These are phyloP conservation scores for Parastagonospora avenae DNA, from an alignment of 2,329 filamentous ascomycete genomes.

Conservation along the genomic window DNA sequence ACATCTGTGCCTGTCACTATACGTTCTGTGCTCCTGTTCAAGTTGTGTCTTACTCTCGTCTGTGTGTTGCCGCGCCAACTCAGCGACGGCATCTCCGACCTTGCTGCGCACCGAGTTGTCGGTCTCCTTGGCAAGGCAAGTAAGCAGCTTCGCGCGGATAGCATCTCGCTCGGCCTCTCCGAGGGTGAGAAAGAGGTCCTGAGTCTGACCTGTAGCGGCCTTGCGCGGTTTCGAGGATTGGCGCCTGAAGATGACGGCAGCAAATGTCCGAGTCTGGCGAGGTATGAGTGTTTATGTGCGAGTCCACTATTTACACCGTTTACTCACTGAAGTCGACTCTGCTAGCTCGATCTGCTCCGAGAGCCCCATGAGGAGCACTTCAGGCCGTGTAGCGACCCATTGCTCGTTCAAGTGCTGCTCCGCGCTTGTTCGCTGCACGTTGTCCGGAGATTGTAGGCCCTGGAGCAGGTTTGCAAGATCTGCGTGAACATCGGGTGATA, in stretches of 20 bases:
- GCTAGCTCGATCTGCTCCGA: constrained; percentile 87
- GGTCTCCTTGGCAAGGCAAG: constrained; percentile 74
- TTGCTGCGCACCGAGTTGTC: constrained; percentile 84
- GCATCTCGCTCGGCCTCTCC: constrained; percentile 72
- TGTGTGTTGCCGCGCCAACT: constrained; percentile 91
- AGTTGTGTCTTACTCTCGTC: constrained; percentile 73
- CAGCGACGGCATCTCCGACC: constrained; percentile 95
- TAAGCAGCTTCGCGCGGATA: constrained; percentile 83
- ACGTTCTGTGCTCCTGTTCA: neutral
- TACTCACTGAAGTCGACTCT: constrained; percentile 71
- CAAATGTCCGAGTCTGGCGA: constrained; percentile 80
- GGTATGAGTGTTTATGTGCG: too few species aligned
- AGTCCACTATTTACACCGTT: too few species aligned
- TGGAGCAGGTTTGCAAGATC: constrained; percentile 86
- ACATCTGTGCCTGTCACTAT: constrained; percentile 62
- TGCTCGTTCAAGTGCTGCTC: constrained; percentile 90
- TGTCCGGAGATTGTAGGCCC: constrained; percentile 88
- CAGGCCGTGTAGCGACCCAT: constrained; percentile 82
- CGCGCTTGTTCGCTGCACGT: constrained; percentile 79
- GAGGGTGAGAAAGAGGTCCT: constrained; percentile 86
- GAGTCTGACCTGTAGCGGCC: constrained; percentile 66
- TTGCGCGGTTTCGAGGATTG: constrained; percentile 91
- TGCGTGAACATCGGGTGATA: constrained; percentile 81
- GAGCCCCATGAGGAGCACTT: constrained; percentile 89
- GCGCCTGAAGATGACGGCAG: constrained; percentile 90